Evolutionary conservation across 768 basidiomycete genomes (phyloP).

Genomic region (Candolleomyces efflorescens): DNA sequence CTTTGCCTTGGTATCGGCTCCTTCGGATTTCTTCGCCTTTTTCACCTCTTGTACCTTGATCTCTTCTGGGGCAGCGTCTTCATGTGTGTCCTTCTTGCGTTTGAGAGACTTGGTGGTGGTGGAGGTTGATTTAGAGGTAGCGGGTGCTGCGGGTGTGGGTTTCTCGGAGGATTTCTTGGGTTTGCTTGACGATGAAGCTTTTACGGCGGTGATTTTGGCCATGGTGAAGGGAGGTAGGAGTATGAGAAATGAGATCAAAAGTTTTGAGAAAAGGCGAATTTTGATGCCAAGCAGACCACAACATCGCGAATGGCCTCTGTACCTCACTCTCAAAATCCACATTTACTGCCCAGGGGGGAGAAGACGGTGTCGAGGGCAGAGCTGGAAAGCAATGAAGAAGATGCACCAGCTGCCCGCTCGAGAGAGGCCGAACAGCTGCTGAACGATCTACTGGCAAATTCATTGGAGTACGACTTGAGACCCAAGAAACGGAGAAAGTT

Average conservation of each 20-base stretch:
- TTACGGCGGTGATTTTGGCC: conserved; percentile 3
- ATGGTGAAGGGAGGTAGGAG: not conserved
- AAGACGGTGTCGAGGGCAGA: conserved; percentile 33
- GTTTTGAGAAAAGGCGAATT: conserved; percentile 1
- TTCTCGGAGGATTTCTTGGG: not conserved
- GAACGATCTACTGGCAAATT: not conserved
- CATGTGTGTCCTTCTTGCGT: conserved; percentile 22
- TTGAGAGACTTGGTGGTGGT: conserved; percentile 24
- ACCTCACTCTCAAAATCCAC: conserved; percentile 45
- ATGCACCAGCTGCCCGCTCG: conserved; percentile 4
- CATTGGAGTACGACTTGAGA: not conserved
- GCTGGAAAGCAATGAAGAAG: conserved; percentile 14
- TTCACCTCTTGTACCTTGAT: conserved; percentile 10
- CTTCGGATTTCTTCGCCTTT: conserved; percentile 15
- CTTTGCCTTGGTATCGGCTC: not conserved
- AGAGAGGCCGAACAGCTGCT: not conserved
- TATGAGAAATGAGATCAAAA: conserved; percentile 3
- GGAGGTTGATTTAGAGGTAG: conserved; percentile 11
- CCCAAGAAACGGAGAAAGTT: conserved; percentile 7
- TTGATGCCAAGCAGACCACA: conserved; percentile 1
- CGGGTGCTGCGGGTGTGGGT: conserved; percentile 11
- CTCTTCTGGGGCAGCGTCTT: conserved; percentile 9
- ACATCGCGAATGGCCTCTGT: conserved; percentile 21
- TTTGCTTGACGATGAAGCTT: not conserved
- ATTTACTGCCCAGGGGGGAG: conserved; percentile 29